Conservation (phyloP, 345 rosid species). For the Atalantia buxifolia region DNA sequence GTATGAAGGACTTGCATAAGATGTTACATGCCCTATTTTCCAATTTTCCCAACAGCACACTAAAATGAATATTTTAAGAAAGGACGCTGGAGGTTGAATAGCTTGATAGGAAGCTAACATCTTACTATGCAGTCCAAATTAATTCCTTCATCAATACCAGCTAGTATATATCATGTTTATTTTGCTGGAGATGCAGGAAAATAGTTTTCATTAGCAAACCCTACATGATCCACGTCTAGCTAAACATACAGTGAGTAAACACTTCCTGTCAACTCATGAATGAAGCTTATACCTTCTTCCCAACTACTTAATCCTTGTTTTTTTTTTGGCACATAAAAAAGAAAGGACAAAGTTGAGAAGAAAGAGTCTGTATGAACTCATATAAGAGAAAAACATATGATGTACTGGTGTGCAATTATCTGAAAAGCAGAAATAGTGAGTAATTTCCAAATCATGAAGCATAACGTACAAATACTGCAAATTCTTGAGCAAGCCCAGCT, state of each 20-base stretch:
- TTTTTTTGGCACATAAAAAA: not conserved
- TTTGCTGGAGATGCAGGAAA: not conserved
- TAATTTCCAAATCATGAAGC: not conserved
- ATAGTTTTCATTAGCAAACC: not conserved
- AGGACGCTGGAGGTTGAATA: not conserved
- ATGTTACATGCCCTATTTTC: not conserved
- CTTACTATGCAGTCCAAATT: not conserved
- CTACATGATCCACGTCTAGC: not conserved
- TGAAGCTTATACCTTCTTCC: not conserved
- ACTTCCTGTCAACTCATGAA: not conserved
- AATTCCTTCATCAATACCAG: not conserved
- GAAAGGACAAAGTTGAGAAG: not conserved
- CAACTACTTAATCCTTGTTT: not conserved
- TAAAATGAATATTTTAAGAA: not conserved
- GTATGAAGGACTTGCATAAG: not conserved
- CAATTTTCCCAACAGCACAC: not conserved
- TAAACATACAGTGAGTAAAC: not conserved
- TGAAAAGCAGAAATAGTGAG: not conserved
- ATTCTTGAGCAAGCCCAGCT: conserved; percentile 90
- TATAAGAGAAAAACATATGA: not conserved
- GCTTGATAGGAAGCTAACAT: not conserved
- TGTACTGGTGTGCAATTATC: not conserved
- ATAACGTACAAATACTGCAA: conserved; percentile 82
- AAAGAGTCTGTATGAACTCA: not conserved
- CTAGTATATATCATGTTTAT: not conserved